Evolutionary conservation across 179 eudicot genomes (phyloP), one percentile per base, ranked within the genome.

Genomic region (Silene coronaria): DNA sequence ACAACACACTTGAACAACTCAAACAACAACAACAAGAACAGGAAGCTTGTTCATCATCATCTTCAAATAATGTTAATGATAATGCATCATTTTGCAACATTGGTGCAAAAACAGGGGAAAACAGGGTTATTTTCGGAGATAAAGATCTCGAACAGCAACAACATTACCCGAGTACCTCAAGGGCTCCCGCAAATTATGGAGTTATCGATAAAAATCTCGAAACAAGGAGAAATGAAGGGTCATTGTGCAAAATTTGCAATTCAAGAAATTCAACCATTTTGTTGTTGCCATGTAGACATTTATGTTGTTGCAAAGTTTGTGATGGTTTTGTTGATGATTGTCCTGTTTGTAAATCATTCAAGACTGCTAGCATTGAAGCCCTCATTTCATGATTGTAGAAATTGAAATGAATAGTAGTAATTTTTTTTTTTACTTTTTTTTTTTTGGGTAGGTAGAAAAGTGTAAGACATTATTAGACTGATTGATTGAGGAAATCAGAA

Each of bases 251-350:
- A 73, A 72, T 80, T 22, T 91, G 98, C 76, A 81, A 85, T 30
- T 38, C 67, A 77, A 69, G 87, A 72, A 67, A 70, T 7, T 84
- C 90, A 63, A 80, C 96, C 58, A 83, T 93, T 2, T 36, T 93
- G 69, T 73, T 93, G 58, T 74, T 93, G 5, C 98, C 98, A 17
- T 93, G 98, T 57, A 88, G 93, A 77, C 98, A 93, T 68, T 75
- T 93, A 0, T 87, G 89, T 74, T 88, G 85, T 3, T 93, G 98
- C 79, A 85, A 82, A 74, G 84, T 75, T 24, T 93, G 97, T 80
- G 90, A 86, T 72, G 77, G 72, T 67, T 85, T 80, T 67, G 76
- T 93, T 53, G 79, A 82, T 80, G 79, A 81, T 71, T 93, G 98
- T 80, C 98, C 97, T n/a, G 75, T 93, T 45, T 93, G 97, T 88